Conservation (phyloP, 2,329 filamentous ascomycete genomes). For the Colletotrichum coccodes region DNA sequence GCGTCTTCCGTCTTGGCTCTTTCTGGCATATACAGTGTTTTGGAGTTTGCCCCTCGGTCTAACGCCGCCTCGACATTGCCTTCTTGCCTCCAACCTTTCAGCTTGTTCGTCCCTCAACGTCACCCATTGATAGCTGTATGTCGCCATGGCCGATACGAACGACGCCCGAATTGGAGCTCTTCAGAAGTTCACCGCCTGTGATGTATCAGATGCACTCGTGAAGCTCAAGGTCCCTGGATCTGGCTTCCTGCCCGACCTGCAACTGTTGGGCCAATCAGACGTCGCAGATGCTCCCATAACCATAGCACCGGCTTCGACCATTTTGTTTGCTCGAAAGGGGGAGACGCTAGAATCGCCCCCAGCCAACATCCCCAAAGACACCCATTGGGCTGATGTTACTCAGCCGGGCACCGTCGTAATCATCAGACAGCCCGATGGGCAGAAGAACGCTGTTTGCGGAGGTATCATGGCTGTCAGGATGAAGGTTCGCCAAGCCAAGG, state of each 20-base stretch:
- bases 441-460: conserved; percentile 78
- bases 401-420: conserved; percentile 70
- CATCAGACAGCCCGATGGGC: conserved; percentile 71
- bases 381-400: conserved; percentile 76
- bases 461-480: conserved; percentile 81
- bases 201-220: conserved; percentile 79
- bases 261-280: conserved; percentile 43
- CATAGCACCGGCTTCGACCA: conserved; percentile 68
- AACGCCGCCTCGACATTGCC: neutral
- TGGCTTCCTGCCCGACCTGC: conserved; percentile 72
- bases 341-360: conserved; percentile 43
- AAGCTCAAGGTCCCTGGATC: conserved; percentile 74
- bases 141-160: conserved; percentile 32
- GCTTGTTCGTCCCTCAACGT: neutral
- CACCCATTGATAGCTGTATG: neutral
- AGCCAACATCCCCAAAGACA: conserved; percentile 65
- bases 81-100: neutral
- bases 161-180: conserved; percentile 39
- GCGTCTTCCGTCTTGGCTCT: neutral
- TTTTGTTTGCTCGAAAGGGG: conserved; percentile 71
- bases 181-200: conserved; percentile 56
- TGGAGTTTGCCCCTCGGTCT: neutral
- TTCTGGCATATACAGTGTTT: neutral
- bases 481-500: conserved; percentile 68
- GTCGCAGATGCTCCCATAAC: conserved; percentile 41